These are phyloP conservation scores for Cynanchum wilfordii DNA, from an alignment of 257 asterid genomes.

Conservation along the genomic window DNA sequence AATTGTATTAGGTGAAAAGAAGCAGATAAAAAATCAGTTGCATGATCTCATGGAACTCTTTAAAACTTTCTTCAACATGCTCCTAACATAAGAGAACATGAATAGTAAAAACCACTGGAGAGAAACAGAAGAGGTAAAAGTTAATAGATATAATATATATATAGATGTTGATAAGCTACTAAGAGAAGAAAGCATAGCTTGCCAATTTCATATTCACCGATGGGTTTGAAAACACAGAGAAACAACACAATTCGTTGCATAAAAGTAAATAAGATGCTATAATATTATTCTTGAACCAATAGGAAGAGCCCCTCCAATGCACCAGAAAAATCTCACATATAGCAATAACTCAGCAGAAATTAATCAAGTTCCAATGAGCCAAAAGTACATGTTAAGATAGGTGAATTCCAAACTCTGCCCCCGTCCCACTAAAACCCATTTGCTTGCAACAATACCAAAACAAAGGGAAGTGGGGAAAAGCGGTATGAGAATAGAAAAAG, in stretches of 20 bases:
- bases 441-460: background rate
- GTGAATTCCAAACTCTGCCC: background rate
- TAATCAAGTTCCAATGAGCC: background rate
- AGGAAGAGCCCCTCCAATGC: background rate
- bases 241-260: background rate
- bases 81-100: background rate
- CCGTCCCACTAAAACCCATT: background rate
- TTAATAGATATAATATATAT: no score
- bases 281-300: background rate
- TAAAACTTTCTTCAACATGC: background rate
- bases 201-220: background rate
- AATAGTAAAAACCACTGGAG: background rate
- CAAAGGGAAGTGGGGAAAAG: background rate
- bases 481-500: background rate
- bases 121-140: background rate
- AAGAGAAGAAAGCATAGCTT: background rate
- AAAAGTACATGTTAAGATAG: background rate
- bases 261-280: background rate
- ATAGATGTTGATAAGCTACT: background rate
- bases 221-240: background rate
- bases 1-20: constrained; percentile 4
- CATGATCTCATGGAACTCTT: background rate
- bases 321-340: background rate
- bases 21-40: constrained; percentile 5
- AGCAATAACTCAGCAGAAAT: background rate